Percentiles rank a stretch among this genome's conserved stretches.
phyloP scores from a whole-genome alignment of 2,329 filamentous ascomycete genomes.

The Exophiala sp. region DNA sequence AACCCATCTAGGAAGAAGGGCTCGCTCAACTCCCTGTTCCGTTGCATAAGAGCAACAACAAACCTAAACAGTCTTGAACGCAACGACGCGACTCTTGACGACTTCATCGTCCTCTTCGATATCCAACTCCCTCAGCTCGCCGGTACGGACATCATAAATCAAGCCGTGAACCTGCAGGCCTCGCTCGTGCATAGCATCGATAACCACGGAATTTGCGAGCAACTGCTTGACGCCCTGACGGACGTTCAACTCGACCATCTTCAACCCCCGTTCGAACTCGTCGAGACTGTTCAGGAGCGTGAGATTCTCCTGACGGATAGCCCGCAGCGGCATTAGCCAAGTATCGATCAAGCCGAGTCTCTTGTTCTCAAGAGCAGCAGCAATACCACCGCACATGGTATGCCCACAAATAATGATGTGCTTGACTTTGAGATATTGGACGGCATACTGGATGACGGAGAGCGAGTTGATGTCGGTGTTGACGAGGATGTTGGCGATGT shows the following conservation, averaged over 20 bases:
- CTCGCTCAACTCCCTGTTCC: no score
- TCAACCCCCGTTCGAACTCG: constrained; percentile 48
- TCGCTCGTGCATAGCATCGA: constrained; percentile 63
- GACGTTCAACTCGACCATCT: constrained; percentile 73
- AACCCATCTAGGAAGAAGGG: no score
- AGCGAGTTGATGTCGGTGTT: constrained; percentile 68
- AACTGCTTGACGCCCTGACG: constrained; percentile 60
- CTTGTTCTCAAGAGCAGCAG: constrained; percentile 50
- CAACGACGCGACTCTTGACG: constrained; percentile 36
- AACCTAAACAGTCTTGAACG: constrained; percentile 34
- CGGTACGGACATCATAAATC: constrained; percentile 61
- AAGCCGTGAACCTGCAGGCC: constrained; percentile 71
- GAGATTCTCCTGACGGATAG: constrained; percentile 50
- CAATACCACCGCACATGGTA: constrained; percentile 55
- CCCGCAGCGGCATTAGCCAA: constrained; percentile 55
- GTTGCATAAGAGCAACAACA: not conserved
- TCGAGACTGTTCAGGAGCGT: constrained; percentile 45
- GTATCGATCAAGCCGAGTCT: constrained; percentile 56
- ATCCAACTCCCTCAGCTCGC: constrained; percentile 51
- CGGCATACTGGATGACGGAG: constrained; percentile 73
- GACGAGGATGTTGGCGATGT: constrained; percentile 79
- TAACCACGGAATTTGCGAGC: constrained; percentile 61
- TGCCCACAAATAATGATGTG: constrained; percentile 59
- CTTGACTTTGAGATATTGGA: constrained; percentile 62
- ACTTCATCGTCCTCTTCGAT: constrained; percentile 38